These are phyloP conservation scores for Mangifera indica DNA, from an alignment of 345 rosid species.

Conservation along the genomic window DNA sequence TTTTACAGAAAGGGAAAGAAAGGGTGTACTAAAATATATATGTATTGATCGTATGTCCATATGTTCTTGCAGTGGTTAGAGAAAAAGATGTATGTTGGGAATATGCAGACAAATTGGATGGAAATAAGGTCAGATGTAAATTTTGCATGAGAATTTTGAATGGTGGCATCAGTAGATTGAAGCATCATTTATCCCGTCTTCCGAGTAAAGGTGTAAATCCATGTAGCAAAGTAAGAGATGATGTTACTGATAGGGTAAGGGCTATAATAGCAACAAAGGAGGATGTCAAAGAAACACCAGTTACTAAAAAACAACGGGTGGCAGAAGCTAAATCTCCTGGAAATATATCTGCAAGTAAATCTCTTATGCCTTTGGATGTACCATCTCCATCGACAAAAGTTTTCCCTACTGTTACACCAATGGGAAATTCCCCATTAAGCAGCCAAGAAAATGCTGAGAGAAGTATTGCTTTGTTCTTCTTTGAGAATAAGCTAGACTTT, in stretches of 20 bases:
- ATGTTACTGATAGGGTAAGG: constrained; percentile 72
- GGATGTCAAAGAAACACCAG: constrained; percentile 50
- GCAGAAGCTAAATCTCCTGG: constrained; percentile 49
- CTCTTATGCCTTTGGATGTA: constrained; percentile 34
- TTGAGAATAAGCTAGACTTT: constrained; percentile 76
- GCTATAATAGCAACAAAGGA: constrained; percentile 61
- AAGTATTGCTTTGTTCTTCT: constrained; percentile 75
- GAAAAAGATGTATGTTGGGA: constrained; percentile 93
- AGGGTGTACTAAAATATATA: not conserved
- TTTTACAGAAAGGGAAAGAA: not conserved
- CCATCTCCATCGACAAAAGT: constrained; percentile 47
- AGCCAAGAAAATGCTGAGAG: constrained; percentile 65
- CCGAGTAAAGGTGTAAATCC: constrained; percentile 95
- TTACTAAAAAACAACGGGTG: constrained; percentile 42
- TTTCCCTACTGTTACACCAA: constrained; percentile 36
- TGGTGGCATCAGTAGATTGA: constrained; percentile 87
- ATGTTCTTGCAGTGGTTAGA: constrained; percentile 67
- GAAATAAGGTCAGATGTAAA: constrained; percentile 82
- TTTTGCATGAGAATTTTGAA: constrained; percentile 68
- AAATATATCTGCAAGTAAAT: constrained; percentile 30
- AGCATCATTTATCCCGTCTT: constrained; percentile 84
- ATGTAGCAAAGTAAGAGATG: constrained; percentile 78
- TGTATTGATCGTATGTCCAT: constrained; percentile 13
- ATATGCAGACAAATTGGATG: constrained; percentile 83
- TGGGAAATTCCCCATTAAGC: constrained; percentile 32